Conservation (phyloP, 2,329 filamentous ascomycete genomes). For the Aspergillus fijiensis region DNA sequence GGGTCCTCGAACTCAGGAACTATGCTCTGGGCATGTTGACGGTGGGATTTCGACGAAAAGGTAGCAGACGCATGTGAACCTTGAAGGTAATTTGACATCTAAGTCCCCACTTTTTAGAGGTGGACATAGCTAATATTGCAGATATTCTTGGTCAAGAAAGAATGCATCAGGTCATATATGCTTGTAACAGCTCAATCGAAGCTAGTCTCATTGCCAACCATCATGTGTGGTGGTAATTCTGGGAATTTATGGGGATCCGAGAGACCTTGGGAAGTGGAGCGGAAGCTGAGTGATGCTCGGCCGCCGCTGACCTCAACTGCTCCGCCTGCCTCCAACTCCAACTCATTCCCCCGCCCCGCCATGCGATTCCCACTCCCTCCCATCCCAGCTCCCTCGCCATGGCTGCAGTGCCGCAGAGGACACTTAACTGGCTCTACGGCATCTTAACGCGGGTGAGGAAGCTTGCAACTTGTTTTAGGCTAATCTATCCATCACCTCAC, state of each 20-base stretch:
- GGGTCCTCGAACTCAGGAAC: no score
- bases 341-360: slow-evolving; percentile 2
- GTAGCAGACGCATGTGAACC: no score
- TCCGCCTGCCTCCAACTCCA: slow-evolving; percentile 3
- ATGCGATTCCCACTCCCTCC: slow-evolving; percentile 4
- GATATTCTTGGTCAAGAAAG: background rate
- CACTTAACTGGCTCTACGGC: slow-evolving; percentile 93
- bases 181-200: background rate
- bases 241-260: background rate
- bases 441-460: slow-evolving; percentile 69
- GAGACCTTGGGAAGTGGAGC: background rate
- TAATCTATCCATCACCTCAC: slow-evolving; percentile 6
- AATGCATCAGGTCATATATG: no score
- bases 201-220: background rate
- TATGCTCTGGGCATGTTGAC: no score
- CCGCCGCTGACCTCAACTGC: background rate
- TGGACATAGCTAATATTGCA: background rate
- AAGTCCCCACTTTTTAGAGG: background rate
- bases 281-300: slow-evolving; percentile 6
- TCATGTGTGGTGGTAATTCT: background rate
- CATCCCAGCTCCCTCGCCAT: slow-evolving; percentile 34
- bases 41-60: no score
- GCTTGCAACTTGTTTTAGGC: background rate
- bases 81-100: background rate
- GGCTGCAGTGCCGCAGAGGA: slow-evolving; percentile 77